Conservation (phyloP, 768 basidiomycete genomes). For the Exsudoporus frostii region DNA sequence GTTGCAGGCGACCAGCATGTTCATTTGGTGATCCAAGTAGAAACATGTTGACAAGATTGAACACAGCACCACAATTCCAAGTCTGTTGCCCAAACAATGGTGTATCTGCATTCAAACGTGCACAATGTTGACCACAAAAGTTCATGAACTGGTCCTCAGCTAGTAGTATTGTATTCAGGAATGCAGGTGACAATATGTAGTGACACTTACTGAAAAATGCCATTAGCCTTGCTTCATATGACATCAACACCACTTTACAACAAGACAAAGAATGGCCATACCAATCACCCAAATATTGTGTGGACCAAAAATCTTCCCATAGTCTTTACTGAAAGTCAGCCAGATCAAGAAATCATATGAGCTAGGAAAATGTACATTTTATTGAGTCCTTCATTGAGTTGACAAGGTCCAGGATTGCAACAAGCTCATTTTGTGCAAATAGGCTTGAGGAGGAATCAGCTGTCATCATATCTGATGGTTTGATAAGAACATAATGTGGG, state of each 20-base stretch:
- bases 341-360: background rate
- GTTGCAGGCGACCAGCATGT: conserved; percentile 12
- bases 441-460: conserved; percentile 13
- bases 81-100: conserved; percentile 6
- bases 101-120: conserved; percentile 11
- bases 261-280: background rate
- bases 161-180: background rate
- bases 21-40: conserved; percentile 3
- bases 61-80: background rate
- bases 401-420: background rate
- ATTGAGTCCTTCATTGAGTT: background rate
- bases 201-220: conserved; percentile 7
- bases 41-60: background rate
- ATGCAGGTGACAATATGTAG: background rate
- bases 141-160: conserved; percentile 15
- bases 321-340: conserved; percentile 2
- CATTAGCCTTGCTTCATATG: conserved; percentile 11
- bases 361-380: background rate
- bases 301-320: background rate
- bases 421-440: conserved; percentile 8
- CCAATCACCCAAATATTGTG: conserved; percentile 14
- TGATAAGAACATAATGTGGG: background rate
- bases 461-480: conserved; percentile 10
- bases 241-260: background rate
- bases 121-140: conserved; percentile 10